A percentile compares a stretch with the other conserved stretches of the same genome.
These are phyloP conservation scores for Peronospora destructor DNA, from an alignment of 352 stramenopile genomes.

Conservation along the genomic window DNA sequence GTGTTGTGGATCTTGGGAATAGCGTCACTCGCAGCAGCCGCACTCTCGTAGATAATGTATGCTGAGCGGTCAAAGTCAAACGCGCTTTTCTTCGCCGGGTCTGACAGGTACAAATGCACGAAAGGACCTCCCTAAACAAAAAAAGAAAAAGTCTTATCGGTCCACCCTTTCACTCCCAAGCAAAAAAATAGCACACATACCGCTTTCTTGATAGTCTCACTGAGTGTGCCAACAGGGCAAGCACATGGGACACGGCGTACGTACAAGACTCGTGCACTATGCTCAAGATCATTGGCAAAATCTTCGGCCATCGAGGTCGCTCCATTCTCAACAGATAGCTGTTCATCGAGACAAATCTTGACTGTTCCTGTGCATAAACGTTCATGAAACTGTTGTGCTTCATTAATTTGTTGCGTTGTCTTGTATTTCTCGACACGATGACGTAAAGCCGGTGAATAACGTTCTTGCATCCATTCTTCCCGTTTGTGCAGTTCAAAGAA, in stretches of 20 bases:
- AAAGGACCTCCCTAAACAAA: slow-evolving; percentile 56
- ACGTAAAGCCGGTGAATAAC: slow-evolving; percentile 73
- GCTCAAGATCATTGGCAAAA: slow-evolving; percentile 74
- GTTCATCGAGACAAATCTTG: slow-evolving; percentile 64
- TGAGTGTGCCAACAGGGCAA: slow-evolving; percentile 59
- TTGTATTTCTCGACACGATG: slow-evolving; percentile 61
- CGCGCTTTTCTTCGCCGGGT: slow-evolving; percentile 80
- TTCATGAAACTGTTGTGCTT: slow-evolving; percentile 71
- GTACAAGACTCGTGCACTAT: slow-evolving; percentile 71
- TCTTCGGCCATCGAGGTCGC: slow-evolving; percentile 32
- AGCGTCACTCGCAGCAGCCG: slow-evolving; percentile 57
- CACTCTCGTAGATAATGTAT: slow-evolving; percentile 80
- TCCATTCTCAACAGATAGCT: slow-evolving; percentile 18
- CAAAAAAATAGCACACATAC: slow-evolving; percentile 25
- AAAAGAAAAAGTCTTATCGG: slow-evolving; percentile 3
- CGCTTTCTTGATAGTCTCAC: slow-evolving; percentile 77
- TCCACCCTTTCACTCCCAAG: neutral
- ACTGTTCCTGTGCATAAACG: slow-evolving; percentile 43
- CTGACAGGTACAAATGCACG: slow-evolving; percentile 70
- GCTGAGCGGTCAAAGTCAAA: slow-evolving; percentile 81
- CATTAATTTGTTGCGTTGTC: slow-evolving; percentile 54
- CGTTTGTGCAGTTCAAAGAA: slow-evolving; percentile 83
- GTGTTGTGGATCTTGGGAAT: slow-evolving; percentile 83
- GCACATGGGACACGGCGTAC: slow-evolving; percentile 75
- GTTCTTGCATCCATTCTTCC: slow-evolving; percentile 83